phyloP scores from a whole-genome alignment of 371 early-diverging fungal genomes.

The Circinella umbellata region DNA sequence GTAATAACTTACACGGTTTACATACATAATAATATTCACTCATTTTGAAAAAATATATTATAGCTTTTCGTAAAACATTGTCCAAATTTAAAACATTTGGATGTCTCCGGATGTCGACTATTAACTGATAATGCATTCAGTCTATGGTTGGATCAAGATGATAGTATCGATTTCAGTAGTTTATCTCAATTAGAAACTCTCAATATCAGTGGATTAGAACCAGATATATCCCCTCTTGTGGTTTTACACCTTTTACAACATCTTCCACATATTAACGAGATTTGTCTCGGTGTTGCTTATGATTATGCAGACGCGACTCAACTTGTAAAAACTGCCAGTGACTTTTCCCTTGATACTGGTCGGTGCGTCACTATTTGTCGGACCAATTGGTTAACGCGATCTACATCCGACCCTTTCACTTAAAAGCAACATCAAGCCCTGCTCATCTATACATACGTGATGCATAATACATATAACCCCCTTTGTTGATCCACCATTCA shows the following conservation, averaged over 20 bases:
- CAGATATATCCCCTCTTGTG: slow-evolving; percentile 22
- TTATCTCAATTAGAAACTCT: slow-evolving; percentile 18
- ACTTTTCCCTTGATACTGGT: slow-evolving; percentile 21
- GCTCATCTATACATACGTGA: too few relatives aligned
- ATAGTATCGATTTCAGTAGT: not conserved
- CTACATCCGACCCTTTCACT: not conserved
- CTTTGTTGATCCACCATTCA: too few relatives aligned
- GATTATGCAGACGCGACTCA: slow-evolving; percentile 24
- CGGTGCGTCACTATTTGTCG: slow-evolving; percentile 31
- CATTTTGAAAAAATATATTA: not conserved
- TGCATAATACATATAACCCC: too few relatives aligned
- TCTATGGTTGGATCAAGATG: slow-evolving; percentile 11
- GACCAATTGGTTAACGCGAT: slow-evolving; percentile 3
- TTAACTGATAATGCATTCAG: slow-evolving; percentile 28
- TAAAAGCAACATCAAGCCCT: not conserved
- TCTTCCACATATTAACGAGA: slow-evolving; percentile 25
- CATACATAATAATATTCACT: not conserved
- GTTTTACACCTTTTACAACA: slow-evolving; percentile 21
- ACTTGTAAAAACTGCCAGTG: slow-evolving; percentile 23
- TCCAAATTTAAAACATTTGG: slow-evolving; percentile 21
- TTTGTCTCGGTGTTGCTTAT: slow-evolving; percentile 34
- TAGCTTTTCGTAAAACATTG: slow-evolving; percentile 21
- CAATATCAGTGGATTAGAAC: slow-evolving; percentile 31
- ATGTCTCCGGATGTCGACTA: slow-evolving; percentile 30
- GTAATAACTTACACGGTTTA: not conserved